Evolutionary conservation across 345 rosid species (phyloP).

Genomic region (Salix caprea): DNA sequence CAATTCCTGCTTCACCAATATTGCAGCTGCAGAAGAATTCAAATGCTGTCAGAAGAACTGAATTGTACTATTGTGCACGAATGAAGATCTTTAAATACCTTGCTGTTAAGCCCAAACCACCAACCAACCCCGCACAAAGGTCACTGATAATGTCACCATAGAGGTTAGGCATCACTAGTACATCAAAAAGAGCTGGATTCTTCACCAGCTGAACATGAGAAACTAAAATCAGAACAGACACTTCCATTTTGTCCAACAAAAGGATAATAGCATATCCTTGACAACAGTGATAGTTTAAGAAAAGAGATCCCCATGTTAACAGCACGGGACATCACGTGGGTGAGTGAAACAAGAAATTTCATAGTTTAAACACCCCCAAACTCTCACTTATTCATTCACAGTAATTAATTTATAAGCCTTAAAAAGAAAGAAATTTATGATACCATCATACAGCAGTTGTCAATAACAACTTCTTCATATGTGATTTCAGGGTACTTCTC

Average conservation of each 20-base stretch:
- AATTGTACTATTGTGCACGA: background rate
- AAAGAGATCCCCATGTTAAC: background rate
- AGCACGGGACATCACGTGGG: background rate
- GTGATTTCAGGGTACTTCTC: slow-evolving; percentile 91
- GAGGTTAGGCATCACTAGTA: slow-evolving; percentile 98
- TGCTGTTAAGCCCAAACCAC: slow-evolving; percentile 97
- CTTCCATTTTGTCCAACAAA: background rate
- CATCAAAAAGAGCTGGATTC: slow-evolving; percentile 97
- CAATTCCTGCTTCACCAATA: slow-evolving; percentile 98
- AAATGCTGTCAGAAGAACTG: slow-evolving; percentile 8
- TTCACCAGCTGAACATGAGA: slow-evolving; percentile 74
- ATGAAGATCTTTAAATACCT: slow-evolving; percentile 42
- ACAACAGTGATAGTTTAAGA: background rate
- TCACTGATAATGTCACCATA: slow-evolving; percentile 99
- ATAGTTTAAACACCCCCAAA: background rate
- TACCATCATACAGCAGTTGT: slow-evolving; percentile 99
- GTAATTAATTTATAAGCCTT: background rate
- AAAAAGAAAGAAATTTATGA: slow-evolving; percentile 1
- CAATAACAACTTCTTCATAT: slow-evolving; percentile 98
- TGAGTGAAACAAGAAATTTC: background rate
- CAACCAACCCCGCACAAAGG: slow-evolving; percentile 90
- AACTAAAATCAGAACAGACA: slow-evolving; percentile 16
- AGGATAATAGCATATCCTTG: background rate
- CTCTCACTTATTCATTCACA: too few relatives aligned
- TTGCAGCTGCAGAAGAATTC: slow-evolving; percentile 61